phyloP scores from a whole-genome alignment of 768 basidiomycete species.

The Candolleomyces aberdarensis region DNA sequence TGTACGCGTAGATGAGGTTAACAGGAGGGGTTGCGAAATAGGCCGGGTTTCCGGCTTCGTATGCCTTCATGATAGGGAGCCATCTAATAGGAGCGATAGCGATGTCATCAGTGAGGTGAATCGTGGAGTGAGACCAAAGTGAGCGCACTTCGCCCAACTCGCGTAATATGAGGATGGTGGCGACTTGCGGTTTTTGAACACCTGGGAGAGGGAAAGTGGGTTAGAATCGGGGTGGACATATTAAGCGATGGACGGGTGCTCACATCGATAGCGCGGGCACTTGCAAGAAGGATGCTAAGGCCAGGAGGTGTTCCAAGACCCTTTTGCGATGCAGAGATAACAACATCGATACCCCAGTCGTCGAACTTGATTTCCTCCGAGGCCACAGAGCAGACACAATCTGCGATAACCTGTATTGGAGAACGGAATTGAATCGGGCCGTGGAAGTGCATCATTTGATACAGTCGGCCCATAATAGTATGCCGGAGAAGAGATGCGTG shows the following conservation, averaged over 20 bases:
- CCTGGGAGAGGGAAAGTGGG: constrained; percentile 1
- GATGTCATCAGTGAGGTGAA: neutral
- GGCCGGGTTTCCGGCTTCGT: constrained; percentile 74
- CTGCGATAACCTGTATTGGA: constrained; percentile 62
- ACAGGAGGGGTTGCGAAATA: constrained; percentile 97
- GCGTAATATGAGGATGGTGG: constrained; percentile 82
- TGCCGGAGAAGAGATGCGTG: neutral
- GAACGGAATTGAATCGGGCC: neutral
- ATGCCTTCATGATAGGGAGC: constrained; percentile 93
- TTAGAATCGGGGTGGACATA: neutral
- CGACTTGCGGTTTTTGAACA: constrained; percentile 47
- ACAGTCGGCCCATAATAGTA: neutral
- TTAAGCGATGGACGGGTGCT: constrained; percentile 26
- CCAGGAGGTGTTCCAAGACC: constrained; percentile 94
- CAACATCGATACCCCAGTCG: constrained; percentile 88
- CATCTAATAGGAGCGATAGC: constrained; percentile 43
- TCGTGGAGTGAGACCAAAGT: neutral
- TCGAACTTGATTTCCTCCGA: constrained; percentile 95
- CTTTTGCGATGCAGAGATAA: constrained; percentile 85
- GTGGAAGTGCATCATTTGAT: neutral
- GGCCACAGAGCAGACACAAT: constrained; percentile 96
- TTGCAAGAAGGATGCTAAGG: constrained; percentile 80
- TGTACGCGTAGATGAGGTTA: constrained; percentile 90
- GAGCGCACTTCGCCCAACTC: constrained; percentile 75
- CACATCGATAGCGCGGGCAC: constrained; percentile 74